Conservation (phyloP, 2,329 filamentous ascomycete genomes). For the Mariannaea sp. region DNA sequence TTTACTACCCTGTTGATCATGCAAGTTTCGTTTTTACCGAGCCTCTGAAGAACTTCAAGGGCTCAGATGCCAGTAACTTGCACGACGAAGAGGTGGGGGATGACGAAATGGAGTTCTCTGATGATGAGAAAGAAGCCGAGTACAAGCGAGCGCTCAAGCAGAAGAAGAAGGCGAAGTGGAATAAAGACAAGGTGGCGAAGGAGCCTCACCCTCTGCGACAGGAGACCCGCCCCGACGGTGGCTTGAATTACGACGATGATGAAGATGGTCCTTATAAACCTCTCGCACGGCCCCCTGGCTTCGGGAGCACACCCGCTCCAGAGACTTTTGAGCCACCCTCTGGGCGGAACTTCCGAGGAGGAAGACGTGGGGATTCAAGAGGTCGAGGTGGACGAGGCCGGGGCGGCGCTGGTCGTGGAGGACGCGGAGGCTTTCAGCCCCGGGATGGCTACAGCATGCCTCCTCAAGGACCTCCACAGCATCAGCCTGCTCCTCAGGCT, state of each 20-base stretch:
- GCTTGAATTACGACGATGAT: slow-evolving; percentile 70
- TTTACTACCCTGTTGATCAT: slow-evolving; percentile 81
- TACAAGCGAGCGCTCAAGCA: slow-evolving; percentile 73
- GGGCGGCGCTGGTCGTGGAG: slow-evolving; percentile 48
- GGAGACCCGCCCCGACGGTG: slow-evolving; percentile 47
- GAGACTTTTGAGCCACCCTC: slow-evolving; percentile 44
- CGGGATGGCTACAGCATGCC: slow-evolving; percentile 51
- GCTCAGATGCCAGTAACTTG: slow-evolving; percentile 91
- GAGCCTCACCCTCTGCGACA: slow-evolving; percentile 49
- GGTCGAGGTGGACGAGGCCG: slow-evolving; percentile 51
- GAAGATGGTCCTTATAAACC: slow-evolving; percentile 74
- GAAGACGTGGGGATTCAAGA: slow-evolving; percentile 52
- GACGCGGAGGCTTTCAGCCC: slow-evolving; percentile 43
- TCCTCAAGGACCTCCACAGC: slow-evolving; percentile 44
- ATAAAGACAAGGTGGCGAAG: slow-evolving; percentile 46
- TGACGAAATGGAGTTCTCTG: slow-evolving; percentile 93
- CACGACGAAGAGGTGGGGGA: slow-evolving; percentile 89
- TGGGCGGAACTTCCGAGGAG: slow-evolving; percentile 42
- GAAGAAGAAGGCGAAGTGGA: slow-evolving; percentile 60
- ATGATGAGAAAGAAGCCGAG: slow-evolving; percentile 91
- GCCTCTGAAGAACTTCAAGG: slow-evolving; percentile 77
- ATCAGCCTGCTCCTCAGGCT: slow-evolving; percentile 36
- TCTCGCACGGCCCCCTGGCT: slow-evolving; percentile 68
- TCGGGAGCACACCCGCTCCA: slow-evolving; percentile 55
- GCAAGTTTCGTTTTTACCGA: slow-evolving; percentile 88